Percentiles rank a stretch among this genome's conserved stretches.
phyloP scores from a whole-genome alignment of 495 filamentous ascomycete species.

The Daldinia caldariorum region DNA sequence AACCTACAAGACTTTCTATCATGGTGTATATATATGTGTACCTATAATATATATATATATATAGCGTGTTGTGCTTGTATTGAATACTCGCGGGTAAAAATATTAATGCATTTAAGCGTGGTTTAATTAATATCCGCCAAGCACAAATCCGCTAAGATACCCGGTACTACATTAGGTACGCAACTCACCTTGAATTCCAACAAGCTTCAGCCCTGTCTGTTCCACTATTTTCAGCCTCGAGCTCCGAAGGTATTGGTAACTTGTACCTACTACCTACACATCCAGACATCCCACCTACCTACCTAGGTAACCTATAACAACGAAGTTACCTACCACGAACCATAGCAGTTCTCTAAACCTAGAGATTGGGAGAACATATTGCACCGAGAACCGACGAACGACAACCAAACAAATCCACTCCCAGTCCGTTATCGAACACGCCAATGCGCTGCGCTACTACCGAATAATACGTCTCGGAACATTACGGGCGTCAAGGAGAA shows the following conservation, averaged over 20 bases:
- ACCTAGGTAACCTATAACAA: too few relatives aligned
- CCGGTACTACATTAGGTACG: background rate
- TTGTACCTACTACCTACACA: slow-evolving; percentile 1
- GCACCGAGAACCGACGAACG: background rate
- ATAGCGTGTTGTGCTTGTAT: background rate
- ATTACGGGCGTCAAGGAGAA: background rate
- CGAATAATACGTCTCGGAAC: slow-evolving; percentile 1
- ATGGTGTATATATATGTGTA: background rate
- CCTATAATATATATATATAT: too few relatives aligned
- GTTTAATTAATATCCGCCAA: background rate
- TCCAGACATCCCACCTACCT: background rate
- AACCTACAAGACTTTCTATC: background rate
- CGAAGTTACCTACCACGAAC: background rate
- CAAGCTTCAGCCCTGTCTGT: slow-evolving; percentile 26
- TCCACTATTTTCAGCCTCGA: slow-evolving; percentile 34
- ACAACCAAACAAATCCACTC: background rate
- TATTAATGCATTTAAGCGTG: background rate
- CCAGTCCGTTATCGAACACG: background rate
- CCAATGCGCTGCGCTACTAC: slow-evolving; percentile 28
- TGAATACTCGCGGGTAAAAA: background rate
- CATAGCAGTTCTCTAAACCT: background rate
- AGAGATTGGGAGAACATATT: background rate
- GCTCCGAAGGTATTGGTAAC: slow-evolving; percentile 1
- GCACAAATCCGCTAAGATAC: background rate
- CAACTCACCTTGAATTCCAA: background rate